Percentiles rank a stretch among this genome's conserved stretches.
These are phyloP conservation scores for Fusarium marasasianum DNA, from an alignment of 2,329 filamentous ascomycete genomes.

Conservation along the genomic window DNA sequence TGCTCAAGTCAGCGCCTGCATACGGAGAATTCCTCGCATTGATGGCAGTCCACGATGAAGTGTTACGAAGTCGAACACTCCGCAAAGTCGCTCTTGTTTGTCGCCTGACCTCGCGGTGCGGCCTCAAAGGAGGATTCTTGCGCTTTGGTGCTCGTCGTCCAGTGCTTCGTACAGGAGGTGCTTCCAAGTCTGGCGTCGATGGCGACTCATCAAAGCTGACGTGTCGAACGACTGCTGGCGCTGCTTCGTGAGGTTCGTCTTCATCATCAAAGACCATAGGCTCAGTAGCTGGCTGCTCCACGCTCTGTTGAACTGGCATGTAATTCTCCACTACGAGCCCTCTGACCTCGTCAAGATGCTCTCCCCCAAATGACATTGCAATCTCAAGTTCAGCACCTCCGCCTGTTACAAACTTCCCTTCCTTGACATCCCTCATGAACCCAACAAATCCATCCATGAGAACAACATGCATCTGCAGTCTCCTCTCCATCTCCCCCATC, in stretches of 20 bases:
- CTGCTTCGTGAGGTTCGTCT: neutral
- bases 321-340: neutral
- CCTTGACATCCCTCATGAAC: constrained; percentile 32
- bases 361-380: constrained; percentile 8
- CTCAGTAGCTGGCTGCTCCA: neutral
- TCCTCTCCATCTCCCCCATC: constrained; percentile 17
- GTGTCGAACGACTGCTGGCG: neutral
- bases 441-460: constrained; percentile 34
- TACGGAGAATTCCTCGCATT: neutral
- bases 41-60: neutral
- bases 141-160: constrained; percentile 18
- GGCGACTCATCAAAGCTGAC: constrained; percentile 20
- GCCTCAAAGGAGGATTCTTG: neutral
- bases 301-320: neutral
- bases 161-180: constrained; percentile 24
- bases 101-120: neutral
- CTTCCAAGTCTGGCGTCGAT: constrained; percentile 8
- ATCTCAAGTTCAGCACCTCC: constrained; percentile 8
- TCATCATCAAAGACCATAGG: neutral
- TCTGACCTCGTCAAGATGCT: neutral
- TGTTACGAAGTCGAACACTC: neutral
- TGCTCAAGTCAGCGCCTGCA: neutral
- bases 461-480: constrained; percentile 30
- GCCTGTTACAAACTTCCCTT: neutral
- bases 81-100: neutral